These are phyloP conservation scores for Ascochyta fabae DNA, from an alignment of 2,329 filamentous ascomycete species.

Conservation along the genomic window DNA sequence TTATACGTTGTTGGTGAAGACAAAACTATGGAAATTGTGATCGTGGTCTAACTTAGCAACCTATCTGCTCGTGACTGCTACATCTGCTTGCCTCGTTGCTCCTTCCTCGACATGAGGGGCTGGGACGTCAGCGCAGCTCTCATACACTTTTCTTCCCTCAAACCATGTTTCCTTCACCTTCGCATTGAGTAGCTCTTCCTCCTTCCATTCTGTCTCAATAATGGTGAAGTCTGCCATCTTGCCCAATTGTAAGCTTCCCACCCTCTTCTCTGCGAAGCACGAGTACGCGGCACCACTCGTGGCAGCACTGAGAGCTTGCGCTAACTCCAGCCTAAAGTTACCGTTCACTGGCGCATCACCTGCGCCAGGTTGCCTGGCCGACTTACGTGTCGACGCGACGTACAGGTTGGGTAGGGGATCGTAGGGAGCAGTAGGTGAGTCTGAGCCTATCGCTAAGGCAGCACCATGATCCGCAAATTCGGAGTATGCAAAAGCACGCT, in stretches of 20 bases:
- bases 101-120: constrained; percentile 2
- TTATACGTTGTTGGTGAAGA: not conserved
- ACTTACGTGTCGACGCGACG: constrained; percentile 64
- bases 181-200: constrained; percentile 56
- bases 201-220: constrained; percentile 59
- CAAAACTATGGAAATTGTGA: not conserved
- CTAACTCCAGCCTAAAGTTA: constrained; percentile 61
- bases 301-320: constrained; percentile 61
- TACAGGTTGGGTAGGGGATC: constrained; percentile 63
- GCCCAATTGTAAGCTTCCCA: constrained; percentile 61
- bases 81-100: constrained; percentile 3
- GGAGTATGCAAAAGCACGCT: constrained; percentile 67
- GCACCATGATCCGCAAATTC: constrained; percentile 65
- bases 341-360: constrained; percentile 56
- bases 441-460: constrained; percentile 63
- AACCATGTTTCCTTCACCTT: constrained; percentile 62
- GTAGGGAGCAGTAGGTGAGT: constrained; percentile 66
- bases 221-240: constrained; percentile 65
- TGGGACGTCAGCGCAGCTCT: not conserved
- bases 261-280: constrained; percentile 62
- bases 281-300: constrained; percentile 64
- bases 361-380: constrained; percentile 57
- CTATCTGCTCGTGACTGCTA: not conserved
- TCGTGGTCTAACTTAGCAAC: not conserved
- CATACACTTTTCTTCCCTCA: constrained; percentile 49